Conservation (phyloP, 768 basidiomycete species). For the Lepiota brunneoincarnata region DNA sequence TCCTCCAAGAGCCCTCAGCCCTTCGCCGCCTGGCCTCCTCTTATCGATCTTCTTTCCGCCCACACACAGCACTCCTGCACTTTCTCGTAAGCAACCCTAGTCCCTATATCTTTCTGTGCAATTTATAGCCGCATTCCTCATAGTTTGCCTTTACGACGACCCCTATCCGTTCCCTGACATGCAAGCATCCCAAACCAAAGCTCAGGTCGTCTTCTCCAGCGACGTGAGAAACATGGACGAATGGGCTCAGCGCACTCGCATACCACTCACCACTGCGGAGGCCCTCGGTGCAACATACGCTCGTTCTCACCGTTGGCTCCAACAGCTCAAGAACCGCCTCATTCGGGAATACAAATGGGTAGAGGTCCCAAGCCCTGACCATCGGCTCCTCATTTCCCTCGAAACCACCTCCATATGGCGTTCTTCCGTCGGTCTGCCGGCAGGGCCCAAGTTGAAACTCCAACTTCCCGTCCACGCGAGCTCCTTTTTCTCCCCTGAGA, state of each 20-base stretch:
- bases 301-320: slow-evolving; percentile 75
- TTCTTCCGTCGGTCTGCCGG: slow-evolving; percentile 71
- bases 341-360: slow-evolving; percentile 71
- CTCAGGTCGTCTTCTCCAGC: slow-evolving; percentile 74
- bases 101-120: slow-evolving; percentile 3
- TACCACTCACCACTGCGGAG: slow-evolving; percentile 81
- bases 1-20: slow-evolving; percentile 19
- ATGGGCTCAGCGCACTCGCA: slow-evolving; percentile 77
- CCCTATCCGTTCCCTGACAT: slow-evolving; percentile 20
- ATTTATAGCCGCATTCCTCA: slow-evolving; percentile 12
- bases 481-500: slow-evolving; percentile 83
- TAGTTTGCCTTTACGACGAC: slow-evolving; percentile 2
- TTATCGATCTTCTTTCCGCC: slow-evolving; percentile 18
- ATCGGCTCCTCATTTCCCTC: slow-evolving; percentile 75
- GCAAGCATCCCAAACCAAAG: slow-evolving; percentile 28
- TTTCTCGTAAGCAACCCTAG: slow-evolving; percentile 13
- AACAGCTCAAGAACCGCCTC: slow-evolving; percentile 58
- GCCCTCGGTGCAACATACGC: slow-evolving; percentile 80
- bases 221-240: slow-evolving; percentile 81
- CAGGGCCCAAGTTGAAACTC: slow-evolving; percentile 68
- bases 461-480: slow-evolving; percentile 78
- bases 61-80: not conserved
- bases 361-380: slow-evolving; percentile 55
- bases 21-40: slow-evolving; percentile 24
- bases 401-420: slow-evolving; percentile 79